A percentile compares a stretch with the other conserved stretches of the same genome.
phyloP scores from a whole-genome alignment of 768 basidiomycete genomes.

The Mycena belliarum region DNA sequence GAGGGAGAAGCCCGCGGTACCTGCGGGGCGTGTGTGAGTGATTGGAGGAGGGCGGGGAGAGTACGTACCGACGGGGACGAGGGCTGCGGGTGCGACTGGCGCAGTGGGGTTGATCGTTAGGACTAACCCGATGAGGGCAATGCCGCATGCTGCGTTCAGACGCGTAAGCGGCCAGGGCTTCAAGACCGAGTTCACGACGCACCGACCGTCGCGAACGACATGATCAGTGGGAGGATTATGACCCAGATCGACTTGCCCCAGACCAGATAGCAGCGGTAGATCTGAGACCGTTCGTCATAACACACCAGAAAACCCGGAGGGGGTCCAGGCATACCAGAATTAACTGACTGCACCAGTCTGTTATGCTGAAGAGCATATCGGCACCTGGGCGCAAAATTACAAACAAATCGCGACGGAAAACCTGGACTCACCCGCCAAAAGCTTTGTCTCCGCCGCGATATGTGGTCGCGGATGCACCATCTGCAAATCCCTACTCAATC shows the following conservation, averaged over 20 bases:
- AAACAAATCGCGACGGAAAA: too few species aligned
- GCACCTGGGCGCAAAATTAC: too few species aligned
- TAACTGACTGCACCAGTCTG: conserved; percentile 13
- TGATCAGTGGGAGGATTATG: conserved; percentile 34
- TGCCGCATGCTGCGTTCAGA: conserved; percentile 31
- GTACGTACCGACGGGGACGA: conserved; percentile 32
- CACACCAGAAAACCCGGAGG: background rate
- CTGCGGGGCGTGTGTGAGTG: background rate
- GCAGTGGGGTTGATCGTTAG: conserved; percentile 29
- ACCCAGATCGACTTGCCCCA: conserved; percentile 38
- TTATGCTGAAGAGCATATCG: conserved; percentile 11
- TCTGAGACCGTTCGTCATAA: background rate
- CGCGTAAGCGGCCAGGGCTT: too few species aligned
- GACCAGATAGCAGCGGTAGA: conserved; percentile 44
- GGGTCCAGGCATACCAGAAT: background rate
- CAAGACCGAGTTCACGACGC: too few species aligned
- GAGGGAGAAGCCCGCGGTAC: conserved; percentile 36
- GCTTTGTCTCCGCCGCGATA: conserved; percentile 6
- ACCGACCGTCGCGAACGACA: conserved; percentile 37
- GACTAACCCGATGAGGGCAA: conserved; percentile 31
- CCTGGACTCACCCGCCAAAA: conserved; percentile 3
- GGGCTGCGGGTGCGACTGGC: conserved; percentile 33
- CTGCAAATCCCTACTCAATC: background rate
- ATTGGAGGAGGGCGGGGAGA: background rate
- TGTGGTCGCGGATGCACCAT: conserved; percentile 4